Evolutionary conservation across 805 yeast genomes (phyloP).

Genomic region (Metschnikowia hibisci): DNA sequence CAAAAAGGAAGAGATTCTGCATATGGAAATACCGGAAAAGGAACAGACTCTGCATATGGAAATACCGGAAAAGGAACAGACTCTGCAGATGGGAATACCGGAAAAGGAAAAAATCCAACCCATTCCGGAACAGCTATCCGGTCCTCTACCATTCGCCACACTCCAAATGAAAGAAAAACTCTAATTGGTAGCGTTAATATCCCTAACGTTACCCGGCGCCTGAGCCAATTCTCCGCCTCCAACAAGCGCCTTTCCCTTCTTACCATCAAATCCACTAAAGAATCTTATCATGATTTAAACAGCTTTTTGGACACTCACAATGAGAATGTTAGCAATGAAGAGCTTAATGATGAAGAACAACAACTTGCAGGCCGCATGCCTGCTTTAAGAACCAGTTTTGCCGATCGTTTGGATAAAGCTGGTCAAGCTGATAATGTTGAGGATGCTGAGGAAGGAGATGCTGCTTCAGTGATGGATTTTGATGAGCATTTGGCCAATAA

Average conservation of each 20-base stretch:
- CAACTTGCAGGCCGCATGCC: conserved; percentile 14
- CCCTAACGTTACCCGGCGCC: conserved; percentile 68
- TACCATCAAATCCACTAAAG: conserved; percentile 65
- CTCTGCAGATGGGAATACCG: too few relatives aligned
- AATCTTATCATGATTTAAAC: conserved; percentile 58
- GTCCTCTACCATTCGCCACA: not conserved
- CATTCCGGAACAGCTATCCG: not conserved
- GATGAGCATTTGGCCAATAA: conserved; percentile 37
- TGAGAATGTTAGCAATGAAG: conserved; percentile 20
- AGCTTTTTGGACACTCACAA: conserved; percentile 29
- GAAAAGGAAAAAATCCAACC: too few relatives aligned
- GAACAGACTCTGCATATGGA: too few relatives aligned
- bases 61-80: too few relatives aligned
- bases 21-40: too few relatives aligned
- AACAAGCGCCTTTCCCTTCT: conserved; percentile 69
- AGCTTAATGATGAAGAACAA: conserved; percentile 22
- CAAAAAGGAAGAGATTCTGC: too few relatives aligned
- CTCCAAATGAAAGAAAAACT: conserved; percentile 39
- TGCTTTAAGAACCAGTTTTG: conserved; percentile 38
- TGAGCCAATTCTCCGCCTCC: conserved; percentile 56
- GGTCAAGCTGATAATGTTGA: conserved; percentile 23
- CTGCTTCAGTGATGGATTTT: conserved; percentile 39
- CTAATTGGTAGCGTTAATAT: conserved; percentile 59
- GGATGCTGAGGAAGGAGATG: conserved; percentile 32
- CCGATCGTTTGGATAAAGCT: conserved; percentile 38